Base-by-base conservation (phyloP, 768 basidiomycete species). In the Amanita rimosa region DNA sequence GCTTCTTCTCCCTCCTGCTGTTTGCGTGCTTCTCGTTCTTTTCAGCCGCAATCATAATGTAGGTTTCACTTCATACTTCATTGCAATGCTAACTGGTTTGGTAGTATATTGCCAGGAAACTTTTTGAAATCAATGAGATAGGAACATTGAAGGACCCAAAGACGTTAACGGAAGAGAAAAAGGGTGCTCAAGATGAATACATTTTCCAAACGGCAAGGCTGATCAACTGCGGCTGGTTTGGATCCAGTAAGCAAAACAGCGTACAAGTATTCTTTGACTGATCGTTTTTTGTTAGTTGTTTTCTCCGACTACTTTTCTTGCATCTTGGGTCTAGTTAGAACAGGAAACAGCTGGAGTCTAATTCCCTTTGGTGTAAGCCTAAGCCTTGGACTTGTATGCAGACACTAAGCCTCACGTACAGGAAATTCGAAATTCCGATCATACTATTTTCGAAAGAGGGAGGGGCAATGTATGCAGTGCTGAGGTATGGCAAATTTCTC, bases 31-130 rank as follows among this genome's bases (percentile, higher is more conserved):
- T n/a, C 71, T 92, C 17, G 74, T 91, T n/a, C 60, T 89, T n/a
- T 92, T 91, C 72, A 87, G 73, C 58, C 75, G 89, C n/a, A 92
- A 92, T 53, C 89, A 92, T 58, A 92, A 88, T 57, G 88, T 89
- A 54, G 81, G 19, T 64, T 10, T 19, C 16, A 17, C 3, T 27
- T 47, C 36, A 44, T 46, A 1, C 38, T 46, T 6, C 46, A 33
- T 49, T 4, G 22, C 34, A 13, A 13, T 13, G 8, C 44, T 45
- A 33, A 45, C 44, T 35, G n/a, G 16, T 31, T 19, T 19, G 16
- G 24, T 52, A 93, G 86, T 88, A 85, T 62, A 89, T 91, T 46
- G 87, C 85, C 8, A 69, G 70, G 49, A 87, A 81, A 56, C 66
- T 92, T 2, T 68, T 85, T 46, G 81, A 88, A 58, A 81, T 92